Evolutionary conservation across 139 green algal genomes (phyloP).

Genomic region (Pedinophyceae sp.): DNA sequence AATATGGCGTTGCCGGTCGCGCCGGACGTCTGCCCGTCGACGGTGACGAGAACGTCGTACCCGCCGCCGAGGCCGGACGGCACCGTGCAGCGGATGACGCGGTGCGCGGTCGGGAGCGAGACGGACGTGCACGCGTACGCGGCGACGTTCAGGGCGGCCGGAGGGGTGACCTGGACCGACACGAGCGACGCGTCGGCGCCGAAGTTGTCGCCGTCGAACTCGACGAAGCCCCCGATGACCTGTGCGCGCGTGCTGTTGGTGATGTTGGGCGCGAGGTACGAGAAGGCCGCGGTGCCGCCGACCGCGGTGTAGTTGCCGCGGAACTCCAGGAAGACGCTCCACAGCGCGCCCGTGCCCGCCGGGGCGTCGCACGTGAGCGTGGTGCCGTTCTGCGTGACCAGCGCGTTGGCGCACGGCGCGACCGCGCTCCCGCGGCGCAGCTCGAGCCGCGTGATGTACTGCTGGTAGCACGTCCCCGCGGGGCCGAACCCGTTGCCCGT

Average conservation of each 20-base stretch:
- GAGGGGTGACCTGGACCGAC: neutral
- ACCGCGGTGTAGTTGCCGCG: neutral
- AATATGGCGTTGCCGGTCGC: conserved; percentile 6
- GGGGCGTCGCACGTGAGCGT: conserved; percentile 10
- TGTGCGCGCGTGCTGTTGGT: conserved; percentile 2
- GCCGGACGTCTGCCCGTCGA: conserved; percentile 6
- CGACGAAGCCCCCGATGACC: conserved; percentile 10
- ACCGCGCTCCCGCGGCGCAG: neutral
- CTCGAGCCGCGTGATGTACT: no score
- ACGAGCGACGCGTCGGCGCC: conserved; percentile 5
- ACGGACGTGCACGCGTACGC: neutral
- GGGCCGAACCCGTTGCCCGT: conserved; percentile 4
- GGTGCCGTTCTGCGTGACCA: neutral
- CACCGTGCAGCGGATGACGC: conserved; percentile 7
- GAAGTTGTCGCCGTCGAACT: conserved; percentile 11
- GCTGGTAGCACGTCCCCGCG: no score
- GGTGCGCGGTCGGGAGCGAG: conserved; percentile 1
- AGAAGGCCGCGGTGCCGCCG: conserved; percentile 2
- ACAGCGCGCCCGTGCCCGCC: neutral
- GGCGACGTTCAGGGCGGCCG: neutral
- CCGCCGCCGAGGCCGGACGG: conserved; percentile 2
- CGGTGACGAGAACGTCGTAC: conserved; percentile 8
- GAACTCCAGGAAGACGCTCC: conserved; percentile 3
- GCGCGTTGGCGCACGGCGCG: neutral
- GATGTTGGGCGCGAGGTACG: conserved; percentile 7